These are phyloP conservation scores for Cucurbita argyrosperma DNA, from an alignment of 306 rosid species.

Conservation along the genomic window DNA sequence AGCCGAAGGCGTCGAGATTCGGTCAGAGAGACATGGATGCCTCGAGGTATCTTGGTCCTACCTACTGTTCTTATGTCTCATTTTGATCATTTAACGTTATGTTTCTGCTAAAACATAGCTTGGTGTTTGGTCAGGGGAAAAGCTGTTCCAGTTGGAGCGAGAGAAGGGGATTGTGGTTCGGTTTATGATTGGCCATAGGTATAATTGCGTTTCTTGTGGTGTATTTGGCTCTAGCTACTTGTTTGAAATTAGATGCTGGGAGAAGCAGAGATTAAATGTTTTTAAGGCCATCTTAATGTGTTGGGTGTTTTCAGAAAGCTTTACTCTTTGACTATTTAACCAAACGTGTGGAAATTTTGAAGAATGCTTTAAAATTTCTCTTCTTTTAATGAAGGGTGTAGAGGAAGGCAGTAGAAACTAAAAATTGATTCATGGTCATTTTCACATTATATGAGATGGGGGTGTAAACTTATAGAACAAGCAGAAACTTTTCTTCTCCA, in stretches of 20 bases:
- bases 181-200: conserved; percentile 99
- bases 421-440: not conserved
- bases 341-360: not conserved
- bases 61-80: not conserved
- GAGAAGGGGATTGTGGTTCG: conserved; percentile 93
- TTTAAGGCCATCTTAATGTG: not conserved
- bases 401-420: not conserved
- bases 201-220: not conserved
- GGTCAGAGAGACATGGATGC: conserved; percentile 99
- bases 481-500: not conserved
- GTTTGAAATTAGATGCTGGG: not conserved
- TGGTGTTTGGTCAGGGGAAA: conserved; percentile 41
- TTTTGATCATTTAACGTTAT: not conserved
- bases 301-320: not conserved
- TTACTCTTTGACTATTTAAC: not conserved
- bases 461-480: not conserved
- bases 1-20: conserved; percentile 96
- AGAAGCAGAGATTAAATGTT: not conserved
- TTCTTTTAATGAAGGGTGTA: not conserved
- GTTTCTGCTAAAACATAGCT: conserved; percentile 13
- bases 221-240: not conserved
- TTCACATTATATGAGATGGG: not conserved
- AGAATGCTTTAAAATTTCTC: not conserved
- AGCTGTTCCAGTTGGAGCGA: conserved; percentile 72
- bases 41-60: conserved; percentile 41